Evolutionary conservation across 1,284 basidiomycete genomes (phyloP), one percentile per base, ranked within the genome.

Genomic region (Apiotrichum sp.): DNA sequence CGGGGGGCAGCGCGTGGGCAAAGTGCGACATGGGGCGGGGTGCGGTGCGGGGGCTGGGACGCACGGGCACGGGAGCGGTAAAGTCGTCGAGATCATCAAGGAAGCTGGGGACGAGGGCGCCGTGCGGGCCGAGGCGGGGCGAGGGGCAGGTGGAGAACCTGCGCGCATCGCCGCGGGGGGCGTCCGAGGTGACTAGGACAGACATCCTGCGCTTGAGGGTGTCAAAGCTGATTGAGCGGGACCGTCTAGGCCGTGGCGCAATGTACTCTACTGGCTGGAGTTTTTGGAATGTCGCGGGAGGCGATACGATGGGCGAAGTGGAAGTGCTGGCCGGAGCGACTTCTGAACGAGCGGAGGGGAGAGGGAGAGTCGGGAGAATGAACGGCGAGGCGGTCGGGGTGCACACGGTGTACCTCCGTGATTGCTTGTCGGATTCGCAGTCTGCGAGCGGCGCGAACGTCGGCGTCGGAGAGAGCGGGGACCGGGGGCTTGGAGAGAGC

Each of bases 1-100:
- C 56, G 22, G 56, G 56, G n/a, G 56, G 56, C 32, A 57, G 56
- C n/a, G 56, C 34, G 2, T 32, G 9, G n/a, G 16, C 14, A 32
- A 38, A 42, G 16, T 29, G 4, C 22, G 46, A 43, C 52, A 53
- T 53, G 46, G 52, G 52, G 46, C 52, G 52, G 6, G 16, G 8
- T 8, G 33, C n/a, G 35, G 22, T n/a, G 35, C 36, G 16, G 35
- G 16, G 8, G 4, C 9, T 11, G 22, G 35, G 47, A 8, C 22
- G 11, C 5, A 38, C 35, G 16, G 16, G 8, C 16, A 14, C 7
- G 16, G 35, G 35, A 35, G 31, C 2, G n/a, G 35, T 32, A 13
- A 9, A 38, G 36, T 38, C 8, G 8, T 13, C 36, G 7, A 9
- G 8, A 13, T 38, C 36, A 38, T 13, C 13, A 13, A 13, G 8